Evolutionary conservation across 345 rosid species (phyloP), one percentile per base, ranked within the genome.

Genomic region (Iberis pinnata): DNA sequence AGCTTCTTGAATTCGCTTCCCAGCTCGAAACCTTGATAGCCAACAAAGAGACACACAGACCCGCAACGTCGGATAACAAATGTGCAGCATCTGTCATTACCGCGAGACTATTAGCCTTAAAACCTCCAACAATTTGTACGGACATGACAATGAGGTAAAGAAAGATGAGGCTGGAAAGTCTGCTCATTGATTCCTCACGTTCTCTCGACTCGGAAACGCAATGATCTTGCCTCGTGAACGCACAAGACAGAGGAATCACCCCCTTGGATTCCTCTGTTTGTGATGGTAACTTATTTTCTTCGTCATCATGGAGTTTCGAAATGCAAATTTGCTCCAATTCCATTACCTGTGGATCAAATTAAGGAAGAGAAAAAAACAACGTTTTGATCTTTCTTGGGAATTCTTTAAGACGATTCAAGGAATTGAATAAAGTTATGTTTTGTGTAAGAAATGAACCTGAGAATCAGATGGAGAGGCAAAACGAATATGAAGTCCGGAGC

Each of bases 21-120:
- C 97, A 84, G 44, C 84, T 80, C 2, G 97, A 86, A n/a, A 83
- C 86, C 76, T 86, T 75, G 33, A 84, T 75, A 0, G 89, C 67
- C 12, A 86, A 69, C 43, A 89, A 80, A 22, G 97, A 77, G 36
- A 89, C 73, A 18, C 69, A 72, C 22, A 83, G 71, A 50, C 94
- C 95, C 9, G 76, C 81, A 12, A 83, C 70, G 67, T 89, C 97
- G 0, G 81, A 70, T 6, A 83, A 65, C 79, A 86, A 61, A 75
- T 83, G 97, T 0, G 84, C 93, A 48, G 97, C 95, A 67, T 89
- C 95, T 0, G 95, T 73, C 39, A 89, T 70, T 5, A 81, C 77
- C 18, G 95, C 95, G 16, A 89, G 83, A 33, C 93, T 89, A 70
- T 86, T 77, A 16, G 97, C 88, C 65, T 80, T 80, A 9, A 76